Base-by-base conservation (phyloP, 2,329 filamentous ascomycete species). In the Xylariaceae sp. region DNA sequence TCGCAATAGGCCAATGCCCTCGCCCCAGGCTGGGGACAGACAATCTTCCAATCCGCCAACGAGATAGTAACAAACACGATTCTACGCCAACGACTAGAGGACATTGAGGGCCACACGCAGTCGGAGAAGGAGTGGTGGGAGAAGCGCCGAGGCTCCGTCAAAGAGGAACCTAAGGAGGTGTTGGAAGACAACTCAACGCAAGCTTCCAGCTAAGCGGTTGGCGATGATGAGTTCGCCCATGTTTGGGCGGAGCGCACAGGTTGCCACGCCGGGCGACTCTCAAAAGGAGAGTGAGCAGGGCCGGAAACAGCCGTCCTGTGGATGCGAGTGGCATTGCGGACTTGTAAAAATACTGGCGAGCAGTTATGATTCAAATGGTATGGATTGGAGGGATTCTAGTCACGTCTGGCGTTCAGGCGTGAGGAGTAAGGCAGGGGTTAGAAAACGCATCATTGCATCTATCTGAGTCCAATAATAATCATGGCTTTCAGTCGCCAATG, bases 41-140 rank as follows among this genome's bases (percentile, higher is more conserved):
- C 83, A 53, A 97, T 99, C 70, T 99, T 99, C 81, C 94, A 99
- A 72, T 92, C 89, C 43, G 94, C 94, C 51, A 95, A 95, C 72
- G 94, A 99, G 73, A 96, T 99, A 73, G 85, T 88, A 55, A 87
- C 90, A 67, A 96, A 96, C 74, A 81, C 83, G 40, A 74, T 85
- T 44, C 80, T 96, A 66, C 88, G 90, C 61, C 79, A 86, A 61
- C 82, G 86, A 47, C 79, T 96, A 18, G 81, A 85, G 44, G 92
- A 91, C 58, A 84, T 96, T 54, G 85, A 92, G 64, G 74, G 77
- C 26, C 86, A 89, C 66, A 76, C 84, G 1, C 78, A 81, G 9
- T 76, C 83, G 39, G 94, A 97, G 74, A 89, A 88, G 74, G 80
- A 86, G 67, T 96, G 91, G 90, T 99, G 94, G 94, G 89, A 90